Base-by-base conservation (phyloP, 768 basidiomycete species). In the Pholiota molesta region DNA sequence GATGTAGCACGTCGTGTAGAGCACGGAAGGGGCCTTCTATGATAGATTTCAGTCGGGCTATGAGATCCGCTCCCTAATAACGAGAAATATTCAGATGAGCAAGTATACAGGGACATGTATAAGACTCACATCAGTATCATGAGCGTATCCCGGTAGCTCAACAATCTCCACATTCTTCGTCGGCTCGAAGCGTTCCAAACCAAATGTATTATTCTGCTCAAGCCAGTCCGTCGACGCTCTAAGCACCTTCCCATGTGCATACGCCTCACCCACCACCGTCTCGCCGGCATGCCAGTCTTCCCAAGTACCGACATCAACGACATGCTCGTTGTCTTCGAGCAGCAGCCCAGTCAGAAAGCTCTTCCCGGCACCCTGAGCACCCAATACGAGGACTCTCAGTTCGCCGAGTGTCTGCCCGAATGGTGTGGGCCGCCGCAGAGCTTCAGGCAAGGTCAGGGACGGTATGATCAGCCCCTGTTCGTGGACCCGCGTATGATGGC, bases 221-320 rank as follows among this genome's bases (percentile, higher is more conserved):
- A 86, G 72, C 90, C 90, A 91, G 68, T 88, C 85, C 7, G 90
- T 91, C 1, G 88, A 90, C 6, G 87, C 88, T 17, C 74, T 79
- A 21, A 87, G 70, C 26, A 83, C 74, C 55, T 75, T 78, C 17
- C 81, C 82, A 35, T 78, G 47, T 11, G 47, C 23, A 26, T 49
- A 49, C 23, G 47, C 68, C 14, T 60, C 59, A 57, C 67, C 64
- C n/a, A 57, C 62, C 9, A 57, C 67, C 11, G 52, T 64, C 37
- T 52, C 45, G 10, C 60, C 59, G 23, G 57, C 58, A 47, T 72
- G 73, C 19, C 74, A 73, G 21, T 80, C 78, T 67, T 88, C 87
- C 85, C 86, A 89, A 5, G 72, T 72, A 9, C 84, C 85, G 10
- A 81, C 76, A 44, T 90, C 87, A 7, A 91, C 85, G 0, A 91